Evolutionary conservation across 192 early-diverging fungal species (phyloP).

Genomic region (Neocallimastix lanati): DNA sequence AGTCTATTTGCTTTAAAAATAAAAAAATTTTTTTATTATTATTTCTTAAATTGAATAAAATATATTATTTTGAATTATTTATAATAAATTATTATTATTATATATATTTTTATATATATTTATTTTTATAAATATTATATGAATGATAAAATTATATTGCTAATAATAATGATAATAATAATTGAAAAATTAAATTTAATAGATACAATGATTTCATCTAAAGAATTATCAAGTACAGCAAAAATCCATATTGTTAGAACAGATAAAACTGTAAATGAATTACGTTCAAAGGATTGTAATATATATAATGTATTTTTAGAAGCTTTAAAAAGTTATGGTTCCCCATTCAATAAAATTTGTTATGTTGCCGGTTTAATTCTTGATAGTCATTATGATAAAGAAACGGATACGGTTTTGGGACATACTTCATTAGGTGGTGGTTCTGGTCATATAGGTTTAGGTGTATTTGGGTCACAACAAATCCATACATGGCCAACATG

Average conservation of each 20-base stretch:
- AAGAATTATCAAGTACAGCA: not conserved
- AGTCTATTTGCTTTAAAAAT: too few species aligned
- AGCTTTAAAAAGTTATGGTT: slow-evolving; percentile 21
- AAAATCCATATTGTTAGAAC: not conserved
- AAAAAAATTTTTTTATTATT: too few species aligned
- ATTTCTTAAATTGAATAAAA: too few species aligned
- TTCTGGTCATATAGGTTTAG: slow-evolving; percentile 19
- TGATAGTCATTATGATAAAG: slow-evolving; percentile 38
- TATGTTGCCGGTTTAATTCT: slow-evolving; percentile 31
- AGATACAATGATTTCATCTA: not conserved
- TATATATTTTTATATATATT: too few species aligned
- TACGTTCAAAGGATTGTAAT: not conserved
- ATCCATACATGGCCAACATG: slow-evolving; percentile 40
- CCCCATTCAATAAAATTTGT: slow-evolving; percentile 15
- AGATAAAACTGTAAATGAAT: not conserved
- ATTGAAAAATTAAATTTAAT: too few species aligned
- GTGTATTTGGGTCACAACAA: slow-evolving; percentile 50
- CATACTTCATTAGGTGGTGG: slow-evolving; percentile 51
- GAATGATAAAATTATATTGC: too few species aligned
- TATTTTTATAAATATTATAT: too few species aligned
- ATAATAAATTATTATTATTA: too few species aligned
- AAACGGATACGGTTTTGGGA: slow-evolving; percentile 22
- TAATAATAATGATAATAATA: too few species aligned
- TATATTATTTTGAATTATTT: too few species aligned
- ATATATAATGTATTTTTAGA: slow-evolving; percentile 30